Base-by-base conservation (phyloP, 371 early-diverging fungal species). In the Lichtheimia hyalospora region DNA sequence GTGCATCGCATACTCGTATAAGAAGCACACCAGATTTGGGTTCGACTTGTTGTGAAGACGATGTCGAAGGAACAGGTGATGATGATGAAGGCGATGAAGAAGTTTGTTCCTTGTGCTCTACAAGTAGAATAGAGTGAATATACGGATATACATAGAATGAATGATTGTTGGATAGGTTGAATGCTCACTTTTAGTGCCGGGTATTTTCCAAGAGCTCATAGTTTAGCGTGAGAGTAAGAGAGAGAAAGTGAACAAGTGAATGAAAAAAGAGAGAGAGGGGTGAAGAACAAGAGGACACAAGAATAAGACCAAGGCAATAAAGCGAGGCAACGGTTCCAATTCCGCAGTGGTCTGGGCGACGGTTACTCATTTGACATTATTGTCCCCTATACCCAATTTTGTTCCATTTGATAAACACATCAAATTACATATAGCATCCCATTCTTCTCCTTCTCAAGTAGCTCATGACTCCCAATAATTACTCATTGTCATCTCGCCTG, bases 191-290 rank as follows among this genome's bases (percentile, higher is more conserved):
- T 69, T 70, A 46, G 62, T 58, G 40, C 74, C 74, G 52, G 74
- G 68, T 57, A 74, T 51, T 63, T 74, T 74, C 74, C 74, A 74
- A 55, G 74, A 68, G 49, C 71, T 74, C 71, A 74, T 74, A 42
- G 13, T 44, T 20, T 28, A 28, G 28, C 27, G 34, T 52, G 18
- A 34, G 3, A 23, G 53, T n/a, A n/a, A 6, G 18, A 49, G 46
- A 8, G 24, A 20, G 56, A 23, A 3, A 24, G 20, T 5, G 5
- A 10, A 34, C n/a, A 8, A 8, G 34, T 1, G 34, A 34, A 34
- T 8, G 34, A 34, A 34, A 1, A 34, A 8, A 10, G 10, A 34
- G 34, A 34, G 34, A 34, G 34, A 34, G 10, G 34, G 34, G 34
- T 34, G 34, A 34, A 34, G 34, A 34, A 34, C 34, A 34, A 34